These are phyloP conservation scores for Rugosomyces carneus DNA, from an alignment of 1,284 basidiomycete genomes.

Conservation along the genomic window DNA sequence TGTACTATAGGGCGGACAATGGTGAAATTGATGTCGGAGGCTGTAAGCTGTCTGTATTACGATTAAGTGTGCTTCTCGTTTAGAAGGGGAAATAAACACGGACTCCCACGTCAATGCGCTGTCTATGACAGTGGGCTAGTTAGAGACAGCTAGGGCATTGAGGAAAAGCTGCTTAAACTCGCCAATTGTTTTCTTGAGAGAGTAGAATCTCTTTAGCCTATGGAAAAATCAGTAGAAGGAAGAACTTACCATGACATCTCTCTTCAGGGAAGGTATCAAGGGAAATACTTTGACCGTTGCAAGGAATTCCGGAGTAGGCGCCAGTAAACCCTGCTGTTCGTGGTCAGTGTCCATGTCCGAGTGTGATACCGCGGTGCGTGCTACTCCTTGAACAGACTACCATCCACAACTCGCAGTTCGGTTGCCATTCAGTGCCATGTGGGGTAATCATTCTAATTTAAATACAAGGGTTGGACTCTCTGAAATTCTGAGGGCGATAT, in stretches of 20 bases:
- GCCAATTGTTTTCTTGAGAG: constrained; percentile 53
- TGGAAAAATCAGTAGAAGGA: constrained; percentile 5
- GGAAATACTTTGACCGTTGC: constrained; percentile 69
- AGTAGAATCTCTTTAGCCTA: constrained; percentile 12
- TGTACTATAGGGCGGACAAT: constrained; percentile 75
- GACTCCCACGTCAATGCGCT: constrained; percentile 78
- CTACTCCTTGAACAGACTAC: too few relatives aligned
- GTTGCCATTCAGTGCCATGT: not conserved
- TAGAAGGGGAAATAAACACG: constrained; percentile 25
- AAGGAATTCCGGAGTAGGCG: constrained; percentile 49
- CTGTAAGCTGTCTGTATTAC: constrained; percentile 60
- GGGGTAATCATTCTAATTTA: not conserved
- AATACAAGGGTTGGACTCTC: not conserved
- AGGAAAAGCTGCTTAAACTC: constrained; percentile 16
- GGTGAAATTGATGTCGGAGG: constrained; percentile 80
- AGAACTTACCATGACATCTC: constrained; percentile 57
- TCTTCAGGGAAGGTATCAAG: constrained; percentile 63
- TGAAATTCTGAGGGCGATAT: too few relatives aligned
- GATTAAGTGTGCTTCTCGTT: constrained; percentile 7
- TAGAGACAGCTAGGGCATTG: constrained; percentile 4
- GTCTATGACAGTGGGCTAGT: constrained; percentile 40
- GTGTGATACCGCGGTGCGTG: too few relatives aligned
- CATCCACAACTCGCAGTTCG: not conserved
- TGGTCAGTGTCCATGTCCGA: constrained; percentile 32
- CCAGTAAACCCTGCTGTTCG: constrained; percentile 44